A percentile compares a stretch with the other conserved stretches of the same genome.
phyloP scores from a whole-genome alignment of 768 basidiomycete species.

The Psilocybe cyanescens region DNA sequence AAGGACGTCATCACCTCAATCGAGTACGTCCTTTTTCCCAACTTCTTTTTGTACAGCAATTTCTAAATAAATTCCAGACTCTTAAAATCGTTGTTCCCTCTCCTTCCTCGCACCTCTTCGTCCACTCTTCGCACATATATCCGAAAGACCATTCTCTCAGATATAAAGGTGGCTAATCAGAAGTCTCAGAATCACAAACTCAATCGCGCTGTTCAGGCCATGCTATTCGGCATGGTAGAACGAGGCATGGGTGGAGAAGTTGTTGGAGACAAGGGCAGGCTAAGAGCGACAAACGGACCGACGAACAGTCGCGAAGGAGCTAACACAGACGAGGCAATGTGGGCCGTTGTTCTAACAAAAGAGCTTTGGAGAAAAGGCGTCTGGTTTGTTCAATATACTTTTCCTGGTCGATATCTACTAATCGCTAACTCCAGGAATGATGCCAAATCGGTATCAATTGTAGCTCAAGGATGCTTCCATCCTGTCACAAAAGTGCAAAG shows the following conservation, averaged over 20 bases:
- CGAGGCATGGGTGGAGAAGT: constrained; percentile 86
- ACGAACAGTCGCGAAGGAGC: constrained; percentile 41
- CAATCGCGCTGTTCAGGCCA: constrained; percentile 93
- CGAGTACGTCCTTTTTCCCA: constrained; percentile 61
- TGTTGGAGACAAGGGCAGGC: constrained; percentile 81
- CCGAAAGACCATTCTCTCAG: constrained; percentile 90
- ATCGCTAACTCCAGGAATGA: constrained; percentile 63
- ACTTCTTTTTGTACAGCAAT: background rate
- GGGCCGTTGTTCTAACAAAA: constrained; percentile 93
- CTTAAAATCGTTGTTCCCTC: constrained; percentile 88
- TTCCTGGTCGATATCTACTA: background rate
- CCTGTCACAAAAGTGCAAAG: constrained; percentile 93
- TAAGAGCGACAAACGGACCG: constrained; percentile 44
- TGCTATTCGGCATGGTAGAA: constrained; percentile 96
- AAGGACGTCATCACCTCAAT: constrained; percentile 92
- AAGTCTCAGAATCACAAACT: constrained; percentile 93
- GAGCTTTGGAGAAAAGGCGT: constrained; percentile 94
- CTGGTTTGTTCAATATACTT: constrained; percentile 54
- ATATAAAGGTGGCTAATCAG: constrained; percentile 89
- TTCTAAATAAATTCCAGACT: constrained; percentile 53
- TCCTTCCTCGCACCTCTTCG: constrained; percentile 93
- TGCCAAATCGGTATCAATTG: constrained; percentile 89
- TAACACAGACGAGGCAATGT: constrained; percentile 89
- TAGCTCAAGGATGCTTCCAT: constrained; percentile 91
- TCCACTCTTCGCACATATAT: constrained; percentile 83